phyloP scores from a whole-genome alignment of 805 yeast genomes.

The Saccharomyces mikatae region DNA sequence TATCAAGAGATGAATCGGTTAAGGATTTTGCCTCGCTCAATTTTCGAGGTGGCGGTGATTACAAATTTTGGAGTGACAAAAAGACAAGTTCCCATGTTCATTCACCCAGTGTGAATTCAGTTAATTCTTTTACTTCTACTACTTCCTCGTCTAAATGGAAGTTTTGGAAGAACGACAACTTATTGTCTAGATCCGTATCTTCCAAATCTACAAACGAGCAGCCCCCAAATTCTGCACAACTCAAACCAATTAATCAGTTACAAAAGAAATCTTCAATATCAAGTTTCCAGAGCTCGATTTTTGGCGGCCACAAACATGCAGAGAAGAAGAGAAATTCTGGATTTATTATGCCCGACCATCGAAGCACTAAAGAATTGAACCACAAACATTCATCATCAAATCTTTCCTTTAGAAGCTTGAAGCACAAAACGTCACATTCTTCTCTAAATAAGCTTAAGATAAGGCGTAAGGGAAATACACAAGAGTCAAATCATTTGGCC shows the following conservation, averaged over 20 bases:
- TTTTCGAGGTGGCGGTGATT: neutral
- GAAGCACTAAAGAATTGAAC: constrained; percentile 3
- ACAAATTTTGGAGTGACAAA: neutral
- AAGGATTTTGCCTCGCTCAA: neutral
- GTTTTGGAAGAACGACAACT: constrained; percentile 27
- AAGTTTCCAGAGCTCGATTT: neutral
- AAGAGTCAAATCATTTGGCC: constrained; percentile 7
- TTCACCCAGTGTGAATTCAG: constrained; percentile 17
- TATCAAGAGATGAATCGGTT: neutral
- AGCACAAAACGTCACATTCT: constrained; percentile 29
- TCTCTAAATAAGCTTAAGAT: constrained; percentile 26
- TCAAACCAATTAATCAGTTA: neutral
- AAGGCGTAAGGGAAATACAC: constrained; percentile 22
- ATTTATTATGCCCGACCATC: constrained; percentile 1
- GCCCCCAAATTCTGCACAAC: neutral
- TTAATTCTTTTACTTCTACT: constrained; percentile 9
- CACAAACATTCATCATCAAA: constrained; percentile 4
- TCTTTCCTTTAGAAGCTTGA: constrained; percentile 11
- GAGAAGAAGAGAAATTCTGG: neutral
- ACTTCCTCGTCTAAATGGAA: constrained; percentile 24
- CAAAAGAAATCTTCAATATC: neutral
- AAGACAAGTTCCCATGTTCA: constrained; percentile 7
- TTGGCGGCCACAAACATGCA: neutral
- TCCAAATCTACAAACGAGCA: constrained; percentile 5
- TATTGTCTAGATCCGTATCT: constrained; percentile 12